Evolutionary conservation across 257 asterid species (phyloP).

Genomic region (Lavandula angustifolia): DNA sequence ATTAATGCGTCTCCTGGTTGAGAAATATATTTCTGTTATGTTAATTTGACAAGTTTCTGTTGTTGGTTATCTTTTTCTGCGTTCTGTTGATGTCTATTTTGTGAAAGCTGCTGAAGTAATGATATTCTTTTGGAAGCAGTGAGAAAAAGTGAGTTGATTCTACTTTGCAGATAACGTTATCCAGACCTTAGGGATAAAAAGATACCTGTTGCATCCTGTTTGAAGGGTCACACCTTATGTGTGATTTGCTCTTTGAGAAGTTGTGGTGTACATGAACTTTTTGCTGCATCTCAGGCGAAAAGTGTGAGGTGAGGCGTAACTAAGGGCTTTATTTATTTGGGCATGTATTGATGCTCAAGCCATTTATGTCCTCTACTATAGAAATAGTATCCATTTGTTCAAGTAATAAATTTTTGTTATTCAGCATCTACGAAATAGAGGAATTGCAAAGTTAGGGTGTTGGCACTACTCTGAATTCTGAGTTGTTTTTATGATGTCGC

Average conservation of each 20-base stretch:
- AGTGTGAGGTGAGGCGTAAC: constrained; percentile 30
- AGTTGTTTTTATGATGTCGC: constrained; percentile 61
- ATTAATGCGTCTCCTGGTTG: constrained; percentile 22
- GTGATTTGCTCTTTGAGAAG: constrained; percentile 31
- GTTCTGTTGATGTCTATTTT: constrained; percentile 22
- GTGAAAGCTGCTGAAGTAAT: constrained; percentile 20
- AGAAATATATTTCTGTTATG: neutral
- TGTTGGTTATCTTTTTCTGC: neutral
- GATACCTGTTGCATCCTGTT: constrained; percentile 29
- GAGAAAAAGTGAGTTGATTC: constrained; percentile 19
- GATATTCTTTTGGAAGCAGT: constrained; percentile 21
- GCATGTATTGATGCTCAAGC: constrained; percentile 19
- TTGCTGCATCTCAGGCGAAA: constrained; percentile 39
- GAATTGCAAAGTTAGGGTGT: constrained; percentile 19
- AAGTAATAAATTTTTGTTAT: constrained; percentile 10
- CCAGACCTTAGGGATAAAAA: constrained; percentile 35
- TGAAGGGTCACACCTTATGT: constrained; percentile 30
- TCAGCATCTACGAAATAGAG: constrained; percentile 35
- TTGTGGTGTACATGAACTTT: constrained; percentile 32
- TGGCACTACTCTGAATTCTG: constrained; percentile 29
- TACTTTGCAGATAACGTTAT: constrained; percentile 32
- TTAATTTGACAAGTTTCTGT: constrained; percentile 8
- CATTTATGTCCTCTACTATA: constrained; percentile 15
- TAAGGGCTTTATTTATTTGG: constrained; percentile 33
- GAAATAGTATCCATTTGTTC: constrained; percentile 19